Base-by-base conservation (phyloP, 495 filamentous ascomycete species). In the Aspergillus coremiiformis region DNA sequence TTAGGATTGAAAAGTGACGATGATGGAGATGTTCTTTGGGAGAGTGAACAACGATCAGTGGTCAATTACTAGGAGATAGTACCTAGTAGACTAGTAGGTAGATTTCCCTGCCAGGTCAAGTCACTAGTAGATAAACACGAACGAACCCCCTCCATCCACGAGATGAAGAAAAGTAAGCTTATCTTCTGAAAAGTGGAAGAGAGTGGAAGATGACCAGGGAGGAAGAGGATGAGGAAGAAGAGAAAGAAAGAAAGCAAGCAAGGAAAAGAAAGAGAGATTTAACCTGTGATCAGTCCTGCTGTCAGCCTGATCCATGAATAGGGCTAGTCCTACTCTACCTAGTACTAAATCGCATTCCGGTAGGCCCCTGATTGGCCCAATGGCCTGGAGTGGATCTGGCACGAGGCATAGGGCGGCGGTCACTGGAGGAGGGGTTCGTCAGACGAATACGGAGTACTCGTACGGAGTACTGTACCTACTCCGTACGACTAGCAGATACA, bases 321-420 rank as follows among this genome's bases (percentile, higher is more conserved):
- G n/a, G n/a, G n/a, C n/a, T n/a, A n/a, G n/a, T n/a, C n/a, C n/a
- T n/a, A n/a, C n/a, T n/a, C n/a, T n/a, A n/a, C n/a, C n/a, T n/a
- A n/a, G n/a, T n/a, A n/a, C n/a, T n/a, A n/a, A n/a, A n/a, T n/a
- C n/a, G n/a, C n/a, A n/a, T n/a, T n/a, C n/a, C 44, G 29, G 52
- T 41, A 46, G 52, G 46, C 11, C 20, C 29, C 9, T 5, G 24
- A 39, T 37, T 37, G 42, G 46, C 20, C 30, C 14, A 19, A 15
- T 14, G 8, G 33, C 12, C 43, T 8, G 3, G 17, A 12, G 51
- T 53, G 53, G 48, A 47, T 39, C 54, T 10, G 49, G 32, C 58
- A 49, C 51, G 51, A 60, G 52, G 46, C 46, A 29, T 60, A 60
- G 57, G 57, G 57, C 57, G 54, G 53, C 57, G 35, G 46, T 41